Conservation (phyloP, 108 stramenopile genomes). For the Mediolabrus comicus region DNA sequence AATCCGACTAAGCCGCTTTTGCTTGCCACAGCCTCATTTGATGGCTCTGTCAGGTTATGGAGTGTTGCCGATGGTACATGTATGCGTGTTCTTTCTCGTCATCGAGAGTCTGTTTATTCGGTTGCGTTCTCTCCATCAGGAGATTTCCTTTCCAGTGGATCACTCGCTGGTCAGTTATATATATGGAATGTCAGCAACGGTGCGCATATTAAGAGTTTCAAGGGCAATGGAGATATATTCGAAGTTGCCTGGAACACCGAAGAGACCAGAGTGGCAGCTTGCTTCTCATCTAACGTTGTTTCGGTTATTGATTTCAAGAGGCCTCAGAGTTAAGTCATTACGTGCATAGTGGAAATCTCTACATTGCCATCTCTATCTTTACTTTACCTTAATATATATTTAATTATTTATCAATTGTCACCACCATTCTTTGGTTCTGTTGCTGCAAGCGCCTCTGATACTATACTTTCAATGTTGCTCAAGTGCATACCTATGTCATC, state of each 20-base stretch:
- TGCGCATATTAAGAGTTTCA: conserved; percentile 79
- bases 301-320: conserved; percentile 83
- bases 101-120: conserved; percentile 88
- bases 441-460: not conserved
- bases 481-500: not conserved
- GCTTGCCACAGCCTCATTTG: conserved; percentile 95
- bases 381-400: not conserved
- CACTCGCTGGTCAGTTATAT: conserved; percentile 87
- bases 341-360: conserved; percentile 10
- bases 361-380: not conserved
- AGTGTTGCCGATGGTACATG: conserved; percentile 83
- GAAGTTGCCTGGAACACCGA: conserved; percentile 94
- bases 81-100: conserved; percentile 75
- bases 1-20: conserved; percentile 85
- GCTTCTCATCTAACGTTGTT: conserved; percentile 88
- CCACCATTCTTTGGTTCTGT: not conserved
- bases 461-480: not conserved
- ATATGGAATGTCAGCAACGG: conserved; percentile 88
- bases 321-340: conserved; percentile 10
- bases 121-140: conserved; percentile 90
- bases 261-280: conserved; percentile 87
- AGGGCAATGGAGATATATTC: conserved; percentile 90
- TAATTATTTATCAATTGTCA: conserved; percentile 1
- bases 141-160: conserved; percentile 81
- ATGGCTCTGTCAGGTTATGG: conserved; percentile 94